Evolutionary conservation across 2,329 filamentous ascomycete genomes (phyloP).

Genomic region (Diaporthe amygdali): DNA sequence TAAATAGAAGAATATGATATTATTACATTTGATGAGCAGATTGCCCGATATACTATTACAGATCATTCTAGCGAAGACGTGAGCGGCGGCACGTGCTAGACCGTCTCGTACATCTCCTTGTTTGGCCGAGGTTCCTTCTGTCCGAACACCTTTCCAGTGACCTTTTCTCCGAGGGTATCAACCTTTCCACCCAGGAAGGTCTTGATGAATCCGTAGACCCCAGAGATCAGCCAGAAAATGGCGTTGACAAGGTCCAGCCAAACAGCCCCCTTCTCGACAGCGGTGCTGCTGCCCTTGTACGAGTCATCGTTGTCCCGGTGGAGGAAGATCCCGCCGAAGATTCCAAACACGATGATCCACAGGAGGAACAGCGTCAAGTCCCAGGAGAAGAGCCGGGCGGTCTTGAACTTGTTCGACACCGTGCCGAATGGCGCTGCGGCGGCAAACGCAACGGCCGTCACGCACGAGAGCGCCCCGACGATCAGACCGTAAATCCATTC

Average conservation of each 20-base stretch:
- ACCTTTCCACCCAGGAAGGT: slow-evolving; percentile 47
- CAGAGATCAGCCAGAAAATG: slow-evolving; percentile 65
- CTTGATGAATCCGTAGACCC: slow-evolving; percentile 46
- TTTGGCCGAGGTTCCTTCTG: background rate
- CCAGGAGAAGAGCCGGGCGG: slow-evolving; percentile 50
- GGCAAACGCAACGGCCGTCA: slow-evolving; percentile 53
- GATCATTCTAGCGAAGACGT: background rate
- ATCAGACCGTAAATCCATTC: slow-evolving; percentile 71
- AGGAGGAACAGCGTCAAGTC: slow-evolving; percentile 48
- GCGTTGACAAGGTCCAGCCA: slow-evolving; percentile 75
- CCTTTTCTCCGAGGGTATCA: slow-evolving; percentile 43
- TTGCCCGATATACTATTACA: background rate
- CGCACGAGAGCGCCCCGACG: slow-evolving; percentile 58
- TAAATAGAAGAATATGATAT: background rate
- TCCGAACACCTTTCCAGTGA: slow-evolving; percentile 43
- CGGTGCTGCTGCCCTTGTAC: slow-evolving; percentile 49
- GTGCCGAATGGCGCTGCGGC: slow-evolving; percentile 42
- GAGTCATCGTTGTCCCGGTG: slow-evolving; percentile 57
- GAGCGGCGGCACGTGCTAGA: background rate
- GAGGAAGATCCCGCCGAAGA: slow-evolving; percentile 76
- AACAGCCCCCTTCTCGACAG: slow-evolving; percentile 71
- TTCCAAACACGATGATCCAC: slow-evolving; percentile 73
- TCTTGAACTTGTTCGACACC: slow-evolving; percentile 41
- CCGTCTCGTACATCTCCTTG: slow-evolving; percentile 6
- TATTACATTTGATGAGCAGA: background rate